Evolutionary conservation across 768 basidiomycete genomes (phyloP), one percentile per base, ranked within the genome.

Genomic region (Calocybe indica): DNA sequence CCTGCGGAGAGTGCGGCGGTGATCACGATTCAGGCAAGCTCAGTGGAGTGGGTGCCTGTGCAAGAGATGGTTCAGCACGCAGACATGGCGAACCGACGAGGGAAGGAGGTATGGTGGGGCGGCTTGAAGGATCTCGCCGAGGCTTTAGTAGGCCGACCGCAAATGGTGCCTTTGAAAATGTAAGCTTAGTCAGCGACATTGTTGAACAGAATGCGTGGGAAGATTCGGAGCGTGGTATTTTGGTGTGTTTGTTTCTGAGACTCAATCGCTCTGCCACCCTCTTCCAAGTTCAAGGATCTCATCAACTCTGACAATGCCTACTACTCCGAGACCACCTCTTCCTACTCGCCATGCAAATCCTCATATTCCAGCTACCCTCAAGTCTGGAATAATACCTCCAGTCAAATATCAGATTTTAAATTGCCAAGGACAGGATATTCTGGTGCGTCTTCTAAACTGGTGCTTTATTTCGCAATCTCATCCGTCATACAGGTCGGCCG

Each of bases 331-430:
- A 56, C 81, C 81, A 36, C 64, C 72, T n/a, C 66, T 82, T 7
- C 82, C 82, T 4, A 37, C 66, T 33, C 68, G 65, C 45, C 68
- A 73, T 55, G 71, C 72, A 37, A 84, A 84, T 51, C 73, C 74
- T 0, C 64, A 70, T 52, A 63, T 84, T 39, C 64, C 67, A 46
- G 67, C 70, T 8, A 65, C 66, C 28, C 55, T 75, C 79, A 59
- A 65, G 50, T 61, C 59, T 9, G 61, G 62, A n/a, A 52, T 56
- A 42, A 68, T 82, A 49, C 86, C 86, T 34, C 73, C 78, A 37
- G 91, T 94, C 40, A 95, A 95, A 69, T 95, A 91, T 63, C 92
- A 94, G 74, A 86, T 90, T 52, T 81, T 96, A 43, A 83, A 83
- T 57, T 82, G 90, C 53, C 89, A 94, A 63, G 88, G 87, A 2